Evolutionary conservation across 495 filamentous ascomycete species (phyloP).

Genomic region (Daldinia decipiens): DNA sequence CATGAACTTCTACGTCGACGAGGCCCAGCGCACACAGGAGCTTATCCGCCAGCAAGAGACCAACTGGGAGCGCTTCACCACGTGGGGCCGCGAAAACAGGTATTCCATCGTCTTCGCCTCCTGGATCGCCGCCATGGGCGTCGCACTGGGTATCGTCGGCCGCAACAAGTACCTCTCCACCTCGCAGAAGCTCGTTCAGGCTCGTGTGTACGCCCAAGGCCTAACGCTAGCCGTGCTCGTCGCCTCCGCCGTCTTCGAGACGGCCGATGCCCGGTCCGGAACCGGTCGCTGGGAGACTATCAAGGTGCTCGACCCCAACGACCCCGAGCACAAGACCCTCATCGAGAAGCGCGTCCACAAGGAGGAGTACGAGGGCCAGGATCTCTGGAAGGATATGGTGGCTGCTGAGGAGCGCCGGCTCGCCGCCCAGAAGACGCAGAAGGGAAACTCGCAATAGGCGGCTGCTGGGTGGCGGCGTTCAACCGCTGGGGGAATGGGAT

Average conservation of each 20-base stretch:
- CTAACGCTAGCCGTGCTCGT: slow-evolving; percentile 89
- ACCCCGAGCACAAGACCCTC: slow-evolving; percentile 75
- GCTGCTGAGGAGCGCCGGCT: slow-evolving; percentile 77
- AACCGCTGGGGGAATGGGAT: not conserved
- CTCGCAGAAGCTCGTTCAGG: slow-evolving; percentile 94
- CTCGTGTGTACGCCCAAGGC: slow-evolving; percentile 97
- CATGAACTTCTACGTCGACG: slow-evolving; percentile 72
- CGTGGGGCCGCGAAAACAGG: slow-evolving; percentile 77
- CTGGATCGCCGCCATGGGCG: slow-evolving; percentile 85
- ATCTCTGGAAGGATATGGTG: slow-evolving; percentile 92
- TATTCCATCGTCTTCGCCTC: slow-evolving; percentile 87
- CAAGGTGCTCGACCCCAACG: slow-evolving; percentile 75
- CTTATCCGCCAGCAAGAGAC: slow-evolving; percentile 61
- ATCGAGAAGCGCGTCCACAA: slow-evolving; percentile 77
- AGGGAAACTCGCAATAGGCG: slow-evolving; percentile 16
- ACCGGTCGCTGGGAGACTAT: slow-evolving; percentile 80
- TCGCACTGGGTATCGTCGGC: slow-evolving; percentile 78
- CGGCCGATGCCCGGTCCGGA: slow-evolving; percentile 78
- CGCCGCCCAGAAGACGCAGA: slow-evolving; percentile 64
- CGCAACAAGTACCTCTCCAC: slow-evolving; percentile 79
- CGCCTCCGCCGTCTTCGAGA: slow-evolving; percentile 89
- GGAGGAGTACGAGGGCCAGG: slow-evolving; percentile 79
- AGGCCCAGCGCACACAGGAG: slow-evolving; percentile 54
- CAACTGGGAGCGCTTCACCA: slow-evolving; percentile 60
- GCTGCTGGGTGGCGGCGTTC: not conserved